Percentiles rank a stretch among this genome's conserved stretches.
Evolutionary conservation across 1,284 basidiomycete species (phyloP).

Genomic region (Sporisorium scitamineum): DNA sequence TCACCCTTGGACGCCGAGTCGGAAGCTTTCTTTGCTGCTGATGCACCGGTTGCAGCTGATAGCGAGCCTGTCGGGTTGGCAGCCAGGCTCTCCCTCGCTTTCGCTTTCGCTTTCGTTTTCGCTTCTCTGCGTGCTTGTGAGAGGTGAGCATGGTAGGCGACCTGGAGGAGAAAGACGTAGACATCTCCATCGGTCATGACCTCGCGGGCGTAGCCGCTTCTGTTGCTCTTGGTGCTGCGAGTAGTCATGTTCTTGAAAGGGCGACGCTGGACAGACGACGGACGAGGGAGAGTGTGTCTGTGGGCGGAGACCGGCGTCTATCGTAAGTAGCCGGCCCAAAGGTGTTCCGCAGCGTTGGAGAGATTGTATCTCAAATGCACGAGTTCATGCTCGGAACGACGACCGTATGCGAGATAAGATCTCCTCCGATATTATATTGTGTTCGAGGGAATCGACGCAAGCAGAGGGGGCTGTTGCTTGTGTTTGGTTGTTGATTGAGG

Average conservation of each 20-base stretch:
- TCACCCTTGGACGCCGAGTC: slow-evolving; percentile 38
- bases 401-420: neutral
- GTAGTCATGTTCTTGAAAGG: slow-evolving; percentile 46
- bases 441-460: neutral
- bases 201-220: slow-evolving; percentile 33
- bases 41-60: slow-evolving; percentile 11
- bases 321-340: neutral
- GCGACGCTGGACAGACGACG: neutral
- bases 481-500: slow-evolving; percentile 1
- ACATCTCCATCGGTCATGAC: slow-evolving; percentile 66
- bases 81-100: slow-evolving; percentile 28
- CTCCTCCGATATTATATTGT: neutral
- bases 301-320: neutral
- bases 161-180: slow-evolving; percentile 65
- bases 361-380: neutral
- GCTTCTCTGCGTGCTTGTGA: slow-evolving; percentile 28
- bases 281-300: neutral
- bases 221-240: slow-evolving; percentile 52
- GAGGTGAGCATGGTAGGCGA: slow-evolving; percentile 55
- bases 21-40: slow-evolving; percentile 25
- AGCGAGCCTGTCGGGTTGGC: slow-evolving; percentile 5
- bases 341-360: neutral
- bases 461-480: neutral
- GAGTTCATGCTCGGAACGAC: neutral
- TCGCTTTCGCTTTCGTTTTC: slow-evolving; percentile 42